Base-by-base conservation (phyloP, 2,329 filamentous ascomycete species). In the Hymenoscyphus infarciens region DNA sequence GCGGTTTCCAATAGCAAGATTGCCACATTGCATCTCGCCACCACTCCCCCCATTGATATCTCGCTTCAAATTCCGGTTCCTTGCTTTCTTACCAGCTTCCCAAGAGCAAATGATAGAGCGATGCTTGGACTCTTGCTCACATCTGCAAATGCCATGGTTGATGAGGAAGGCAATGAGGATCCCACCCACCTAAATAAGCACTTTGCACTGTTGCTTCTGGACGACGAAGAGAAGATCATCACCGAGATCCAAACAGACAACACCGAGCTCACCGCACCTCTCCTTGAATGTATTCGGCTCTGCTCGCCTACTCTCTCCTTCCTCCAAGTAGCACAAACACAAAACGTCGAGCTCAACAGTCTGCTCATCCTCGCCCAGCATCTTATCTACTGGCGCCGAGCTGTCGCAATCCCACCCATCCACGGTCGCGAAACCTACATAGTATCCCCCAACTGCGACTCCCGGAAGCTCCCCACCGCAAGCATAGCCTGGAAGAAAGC, bases 311-410 rank as follows among this genome's bases (percentile, higher is more conserved):
- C 84, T 11, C 77, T 86, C 67, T 88, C 87, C 78, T 87, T 89
- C 73, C 78, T 86, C 61, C 90, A 93, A 74, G 85, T 92, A 60
- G 86, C 88, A 16, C 84, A 87, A 68, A 85, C 83, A 67, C 86
- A 89, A 59, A 84, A 87, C 22, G 88, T 98, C 59, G 87, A 89
- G 3, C 82, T 95, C 1, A 82, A 86, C 35, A 91, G 96, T 69
- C 89, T 98, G 66, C 89, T 94, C 66, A 88, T 91, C 69, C 90
- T 96, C 66, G 92, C 93, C 10, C 90, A 91, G 63, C 95, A 98
- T 77, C 88, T 99, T 66, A 92, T 98, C 65, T 96, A 96, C 77
- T 98, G 94, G 93, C 88, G 95, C 27, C 89, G 93, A 62, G 95
- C 94, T 56, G 90, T 96, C 64, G 89, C 94, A 16, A 94, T 98